Evolutionary conservation across 257 asterid species (phyloP), one percentile per base, ranked within the genome.

Genomic region (Anisodus tanguticus): DNA sequence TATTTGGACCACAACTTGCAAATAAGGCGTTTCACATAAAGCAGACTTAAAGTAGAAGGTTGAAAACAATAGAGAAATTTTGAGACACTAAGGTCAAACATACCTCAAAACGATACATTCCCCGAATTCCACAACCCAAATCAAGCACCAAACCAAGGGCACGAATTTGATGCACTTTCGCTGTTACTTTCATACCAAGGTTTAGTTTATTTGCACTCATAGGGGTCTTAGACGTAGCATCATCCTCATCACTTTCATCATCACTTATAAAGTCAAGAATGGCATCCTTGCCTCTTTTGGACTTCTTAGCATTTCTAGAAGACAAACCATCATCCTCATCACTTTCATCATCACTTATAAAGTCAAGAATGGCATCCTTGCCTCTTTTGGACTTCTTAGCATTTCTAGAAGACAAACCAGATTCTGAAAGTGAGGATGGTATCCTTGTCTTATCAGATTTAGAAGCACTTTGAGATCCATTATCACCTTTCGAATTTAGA

Each of bases 91-190:
- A 87, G 66, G 54, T 35, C 59, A 66, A 16, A 83, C 82, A 84
- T 88, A 96, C 99, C 99, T 95, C 93, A 87, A 94, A 96, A 39
- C 92, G 94, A 86, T 91, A 90, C 98, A 95, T 95, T 70, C 97
- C 99, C 72, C 89, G 97, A 53, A 94, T 39, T 58, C 89, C 97
- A 77, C 93, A 91, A 76, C 97, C 98, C 90, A 95, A 91, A 83
- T 95, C 97, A 41, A 96, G 98, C 86, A 96, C 99, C 63, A 96
- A 89, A 79, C 98, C 99, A 6, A 78, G 98, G 74, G 94, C 89
- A 78, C 98, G 98, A 80, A 92, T 87, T 89, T 93, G 95, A 85
- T 90, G 94, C 87, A 96, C 97, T 90, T 92, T 96, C 60, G 97
- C 95, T 7, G 88, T 91, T 87, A 96, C 80, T 86, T 88, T 88